phyloP scores from a whole-genome alignment of 2,329 filamentous ascomycete genomes.

The Aureobasidium pullulans region DNA sequence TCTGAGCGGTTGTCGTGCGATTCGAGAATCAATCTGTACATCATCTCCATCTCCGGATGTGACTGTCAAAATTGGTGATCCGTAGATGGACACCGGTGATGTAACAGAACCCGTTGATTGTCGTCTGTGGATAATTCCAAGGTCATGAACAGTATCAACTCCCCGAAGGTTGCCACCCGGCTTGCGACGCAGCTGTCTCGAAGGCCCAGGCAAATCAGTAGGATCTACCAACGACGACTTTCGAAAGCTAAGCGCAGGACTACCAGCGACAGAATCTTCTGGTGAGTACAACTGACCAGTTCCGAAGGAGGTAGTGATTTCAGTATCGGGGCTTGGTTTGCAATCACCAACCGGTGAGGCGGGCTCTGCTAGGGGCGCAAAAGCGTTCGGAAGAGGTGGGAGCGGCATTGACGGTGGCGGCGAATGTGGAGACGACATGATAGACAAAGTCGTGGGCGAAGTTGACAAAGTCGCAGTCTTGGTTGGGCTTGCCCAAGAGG shows the following conservation, averaged over 20 bases:
- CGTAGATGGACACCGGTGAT: constrained; percentile 7
- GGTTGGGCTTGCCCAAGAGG: neutral
- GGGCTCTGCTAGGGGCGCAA: no score
- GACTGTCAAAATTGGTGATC: constrained; percentile 5
- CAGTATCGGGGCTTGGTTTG: neutral
- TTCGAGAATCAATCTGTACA: constrained; percentile 5
- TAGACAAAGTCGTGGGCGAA: neutral
- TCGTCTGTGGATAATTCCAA: constrained; percentile 34
- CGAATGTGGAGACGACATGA: constrained; percentile 2
- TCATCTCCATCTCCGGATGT: constrained; percentile 9
- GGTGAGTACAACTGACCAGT: neutral
- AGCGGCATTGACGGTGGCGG: constrained; percentile 4
- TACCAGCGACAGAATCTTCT: neutral
- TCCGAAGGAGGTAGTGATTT: neutral
- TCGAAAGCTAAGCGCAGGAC: neutral
- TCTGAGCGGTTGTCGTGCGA: constrained; percentile 4
- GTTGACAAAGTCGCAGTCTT: neutral
- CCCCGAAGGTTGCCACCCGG: constrained; percentile 43
- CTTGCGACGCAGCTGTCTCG: constrained; percentile 37
- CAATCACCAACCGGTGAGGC: neutral
- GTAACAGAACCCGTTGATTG: constrained; percentile 39
- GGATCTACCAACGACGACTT: constrained; percentile 3
- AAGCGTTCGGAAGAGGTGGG: neutral
- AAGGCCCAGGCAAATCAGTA: neutral
- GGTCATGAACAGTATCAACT: constrained; percentile 39